These are phyloP conservation scores for Stentor roeselii DNA, from an alignment of 73 alveolate genomes.

Conservation along the genomic window DNA sequence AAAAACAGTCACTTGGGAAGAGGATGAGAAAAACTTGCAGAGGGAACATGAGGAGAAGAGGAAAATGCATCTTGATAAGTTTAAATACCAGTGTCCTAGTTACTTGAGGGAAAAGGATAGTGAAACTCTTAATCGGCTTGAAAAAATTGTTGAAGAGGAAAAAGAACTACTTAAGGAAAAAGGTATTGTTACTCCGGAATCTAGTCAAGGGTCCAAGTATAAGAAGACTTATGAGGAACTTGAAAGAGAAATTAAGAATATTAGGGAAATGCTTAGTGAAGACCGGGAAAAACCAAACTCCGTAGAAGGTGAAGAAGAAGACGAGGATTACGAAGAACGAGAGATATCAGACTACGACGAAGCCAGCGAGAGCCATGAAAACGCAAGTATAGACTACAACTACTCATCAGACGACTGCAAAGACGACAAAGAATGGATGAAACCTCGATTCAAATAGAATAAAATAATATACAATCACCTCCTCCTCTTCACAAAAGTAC, in stretches of 20 bases:
- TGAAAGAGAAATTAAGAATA: slow-evolving; percentile 1
- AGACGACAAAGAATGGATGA: background rate
- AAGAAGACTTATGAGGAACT: slow-evolving; percentile 20
- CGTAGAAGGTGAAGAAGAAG: background rate
- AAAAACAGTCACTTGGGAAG: slow-evolving; percentile 25
- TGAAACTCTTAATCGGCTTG: background rate
- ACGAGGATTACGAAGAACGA: background rate
- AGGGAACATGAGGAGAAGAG: slow-evolving; percentile 17
- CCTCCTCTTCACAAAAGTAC: too few species aligned
- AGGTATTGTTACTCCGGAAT: background rate
- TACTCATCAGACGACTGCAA: background rate
- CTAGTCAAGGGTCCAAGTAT: slow-evolving; percentile 16
- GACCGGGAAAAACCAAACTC: background rate
- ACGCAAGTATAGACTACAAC: background rate
- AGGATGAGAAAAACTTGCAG: background rate
- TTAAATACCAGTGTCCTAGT: slow-evolving; percentile 7
- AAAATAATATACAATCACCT: too few species aligned
- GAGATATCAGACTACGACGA: background rate
- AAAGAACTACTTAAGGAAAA: background rate
- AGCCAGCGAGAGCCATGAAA: background rate
- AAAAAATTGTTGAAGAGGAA: slow-evolving; percentile 4
- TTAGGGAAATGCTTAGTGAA: background rate
- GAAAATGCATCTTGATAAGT: background rate
- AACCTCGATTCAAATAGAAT: background rate
- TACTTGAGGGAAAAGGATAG: slow-evolving; percentile 1